phyloP scores from a whole-genome alignment of 2,329 filamentous ascomycete species.

The Aureobasidium sp. region DNA sequence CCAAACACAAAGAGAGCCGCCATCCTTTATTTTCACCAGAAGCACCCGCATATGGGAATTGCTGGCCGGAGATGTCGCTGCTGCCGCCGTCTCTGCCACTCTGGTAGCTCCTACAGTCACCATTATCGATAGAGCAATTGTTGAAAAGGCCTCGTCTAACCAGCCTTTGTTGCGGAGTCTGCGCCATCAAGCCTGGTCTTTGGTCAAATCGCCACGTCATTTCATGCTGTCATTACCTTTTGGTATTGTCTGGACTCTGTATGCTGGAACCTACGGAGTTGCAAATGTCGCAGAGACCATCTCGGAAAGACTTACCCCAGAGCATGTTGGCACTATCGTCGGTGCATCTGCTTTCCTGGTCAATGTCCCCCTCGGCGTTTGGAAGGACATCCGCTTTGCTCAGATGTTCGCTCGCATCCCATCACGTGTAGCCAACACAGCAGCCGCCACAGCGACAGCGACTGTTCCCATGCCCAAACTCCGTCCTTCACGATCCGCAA shows the following conservation, averaged over 20 bases:
- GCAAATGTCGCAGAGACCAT: conserved; percentile 24
- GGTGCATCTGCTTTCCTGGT: conserved; percentile 25
- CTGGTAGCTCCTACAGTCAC: conserved; percentile 24
- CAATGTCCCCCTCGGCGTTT: conserved; percentile 26
- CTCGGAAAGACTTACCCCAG: conserved; percentile 18
- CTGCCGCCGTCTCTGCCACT: conserved; percentile 24
- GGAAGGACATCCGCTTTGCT: conserved; percentile 28
- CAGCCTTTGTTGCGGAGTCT: conserved; percentile 19
- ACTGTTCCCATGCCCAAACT: conserved; percentile 13
- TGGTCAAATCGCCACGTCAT: conserved; percentile 21
- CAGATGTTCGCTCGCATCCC: conserved; percentile 22
- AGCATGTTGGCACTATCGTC: conserved; percentile 18
- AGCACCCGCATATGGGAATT: conserved; percentile 12
- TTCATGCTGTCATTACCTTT: conserved; percentile 27
- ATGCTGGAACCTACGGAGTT: conserved; percentile 25
- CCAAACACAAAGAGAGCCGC: conserved; percentile 1
- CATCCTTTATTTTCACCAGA: conserved; percentile 9
- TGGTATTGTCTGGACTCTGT: conserved; percentile 26
- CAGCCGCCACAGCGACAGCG: background rate
- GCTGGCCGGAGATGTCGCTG: conserved; percentile 23
- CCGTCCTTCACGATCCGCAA: conserved; percentile 17
- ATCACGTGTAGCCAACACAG: conserved; percentile 5
- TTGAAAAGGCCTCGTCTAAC: conserved; percentile 24
- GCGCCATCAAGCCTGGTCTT: conserved; percentile 21
- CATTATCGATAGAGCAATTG: conserved; percentile 26